Evolutionary conservation across 805 yeast genomes (phyloP), one percentile per base, ranked within the genome.

Genomic region (Kuraishia borneana): DNA sequence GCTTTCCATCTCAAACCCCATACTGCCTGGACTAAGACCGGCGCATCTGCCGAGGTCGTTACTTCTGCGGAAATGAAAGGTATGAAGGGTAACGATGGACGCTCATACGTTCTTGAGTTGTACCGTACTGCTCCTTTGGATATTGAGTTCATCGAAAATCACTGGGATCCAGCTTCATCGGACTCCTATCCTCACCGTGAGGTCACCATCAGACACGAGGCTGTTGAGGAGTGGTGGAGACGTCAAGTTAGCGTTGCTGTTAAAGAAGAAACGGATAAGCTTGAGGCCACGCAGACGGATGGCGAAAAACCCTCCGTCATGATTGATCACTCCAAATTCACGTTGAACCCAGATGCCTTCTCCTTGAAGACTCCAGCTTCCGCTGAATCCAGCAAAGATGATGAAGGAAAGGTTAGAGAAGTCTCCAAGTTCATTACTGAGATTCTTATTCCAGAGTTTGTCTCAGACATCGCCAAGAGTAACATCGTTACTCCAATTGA

Each of bases 151-250:
- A 68, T 73, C 36, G 88, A 80, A 38, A 56, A 61, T n/a, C 48
- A 76, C 50, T 71, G 43, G 43, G 68, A 64, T 41, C 54, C 58
- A 12, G 59, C 54, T 2, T 41, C 53, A 5, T 56, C 61, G 4
- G 53, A 55, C n/a, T 64, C 73, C 8, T 88, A 87, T 51, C 95
- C 96, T 13, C 96, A 85, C 51, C 71, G 73, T 42, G 83, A 85
- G 56, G 66, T 82, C 10, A 70, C 82, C 18, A 49, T 89, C 30
- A 77, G 97, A 60, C 76, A 76, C 42, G 97, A 89, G 59, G 92
- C 95, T 13, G 74, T 89, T 32, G 89, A 78, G 44, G 83, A 77
- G 46, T 89, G 95, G 96, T 84, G 92, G 79, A 72, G 71, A 49
- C 56, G 73, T 39, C 73, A 78, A 50, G 68, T 81, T 3, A 70